Evolutionary conservation across 1,284 basidiomycete species (phyloP), one percentile per base, ranked within the genome.

Genomic region (Dichomitus squalens): DNA sequence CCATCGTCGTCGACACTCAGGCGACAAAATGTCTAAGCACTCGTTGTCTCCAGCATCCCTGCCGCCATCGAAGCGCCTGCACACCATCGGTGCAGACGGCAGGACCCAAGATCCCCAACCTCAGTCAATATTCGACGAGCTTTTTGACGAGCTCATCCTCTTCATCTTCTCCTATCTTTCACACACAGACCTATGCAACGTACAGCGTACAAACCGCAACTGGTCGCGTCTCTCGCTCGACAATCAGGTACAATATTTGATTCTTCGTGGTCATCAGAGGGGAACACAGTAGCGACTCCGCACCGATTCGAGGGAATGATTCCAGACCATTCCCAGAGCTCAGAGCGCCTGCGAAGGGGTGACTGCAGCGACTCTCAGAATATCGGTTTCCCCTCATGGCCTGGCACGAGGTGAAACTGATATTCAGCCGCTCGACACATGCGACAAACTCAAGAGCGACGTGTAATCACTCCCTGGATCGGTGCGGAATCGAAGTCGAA

Each of bases 61-160:
- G 20, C 85, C 84, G 14, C 76, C 79, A n/a, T 60, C 83, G 40
- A 90, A 89, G 71, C 84, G 86, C 29, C 64, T 75, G 9, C 84
- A 83, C 58, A 70, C 68, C 4, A 29, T 41, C 8, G 6, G 23
- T 4, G 52, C 39, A 12, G 44, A 48, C 14, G 36, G 18, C 6
- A 5, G 36, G 34, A 27, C n/a, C 14, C 33, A 27, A 7, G 27
- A 44, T n/a, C 46, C 58, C 14, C 55, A 58, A 12, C 66, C 54
- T 43, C 59, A 34, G 18, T 29, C 55, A 31, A 78, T 75, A 36
- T 86, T 90, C 68, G 82, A 87, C 61, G 25, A 21, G 25, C 74
- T 92, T 39, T 92, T 84, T 67, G 90, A 92, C 63, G 90, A 92
- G 71, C 80, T 92, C 46, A 76, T 90, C 51, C 75, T 92, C 27